Evolutionary conservation across 2,329 filamentous ascomycete genomes (phyloP), one percentile per base, ranked within the genome.

Genomic region (Aspergillus oerlinghausenensis): DNA sequence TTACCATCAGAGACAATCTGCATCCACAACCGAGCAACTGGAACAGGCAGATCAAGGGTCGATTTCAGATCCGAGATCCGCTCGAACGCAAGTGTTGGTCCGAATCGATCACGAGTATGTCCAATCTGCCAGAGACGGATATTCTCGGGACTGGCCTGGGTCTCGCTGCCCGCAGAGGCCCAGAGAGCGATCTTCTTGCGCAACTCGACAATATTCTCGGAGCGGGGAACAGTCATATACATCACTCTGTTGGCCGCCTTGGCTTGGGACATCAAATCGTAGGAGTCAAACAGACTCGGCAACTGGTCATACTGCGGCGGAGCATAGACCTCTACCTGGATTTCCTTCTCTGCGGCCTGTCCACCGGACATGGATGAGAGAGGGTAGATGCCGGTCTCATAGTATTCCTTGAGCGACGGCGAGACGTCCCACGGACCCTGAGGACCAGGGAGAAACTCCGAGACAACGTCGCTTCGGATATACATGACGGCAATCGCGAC

Each of bases 401-500:
- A 73, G 55, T 74, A 81, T 61, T 70, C 64, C 50, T 72, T 71
- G 45, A 75, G 53, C 35, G 75, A 73, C 3, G 73, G 63, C 0
- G 79, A 70, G 4, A 78, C 72, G 11, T 78, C 65, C 80, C 81
- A 84, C 56, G 76, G 77, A 45, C 77, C 78, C 60, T 76, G 68
- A 9, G 70, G 69, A 5, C 76, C 75, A 21, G 76, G 70, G 14
- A 78, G 63, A 42, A 75, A 73, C 3, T 77, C 70, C 1, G 67
- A 58, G 2, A 77, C 67, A 38, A 79, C 66, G 61, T 82, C 80
- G 32, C 77, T 75, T 49, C 81, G 81, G 21, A 85, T 73, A 62
- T 86, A 86, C 69, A 84, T 76, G 14, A 73, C 80, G 55, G 83
- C 74, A 60, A 84, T 83, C 21, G 81, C 81, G 10, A 84, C 72